phyloP scores from a whole-genome alignment of 352 stramenopile species.

The Paralagenidium karlingii region DNA sequence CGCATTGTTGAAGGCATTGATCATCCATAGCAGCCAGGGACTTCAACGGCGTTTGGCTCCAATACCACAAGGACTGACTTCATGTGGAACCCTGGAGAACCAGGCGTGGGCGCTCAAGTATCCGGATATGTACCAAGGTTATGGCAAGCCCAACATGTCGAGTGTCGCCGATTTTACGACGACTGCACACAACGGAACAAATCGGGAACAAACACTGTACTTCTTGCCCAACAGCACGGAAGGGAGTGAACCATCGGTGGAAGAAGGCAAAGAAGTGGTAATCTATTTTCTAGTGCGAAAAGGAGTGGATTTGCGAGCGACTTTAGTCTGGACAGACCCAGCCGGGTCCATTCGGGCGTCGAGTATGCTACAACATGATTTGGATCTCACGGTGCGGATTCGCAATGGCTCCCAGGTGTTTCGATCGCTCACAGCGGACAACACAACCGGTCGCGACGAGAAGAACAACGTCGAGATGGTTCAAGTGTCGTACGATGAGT shows the following conservation, averaged over 20 bases:
- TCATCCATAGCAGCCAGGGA: constrained; percentile 62
- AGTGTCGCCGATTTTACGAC: constrained; percentile 55
- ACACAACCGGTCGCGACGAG: constrained; percentile 32
- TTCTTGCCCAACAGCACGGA: constrained; percentile 64
- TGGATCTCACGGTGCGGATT: constrained; percentile 58
- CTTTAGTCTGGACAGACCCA: constrained; percentile 69
- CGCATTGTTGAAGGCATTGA: constrained; percentile 62
- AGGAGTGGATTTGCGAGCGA: constrained; percentile 51
- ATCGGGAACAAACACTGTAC: constrained; percentile 39
- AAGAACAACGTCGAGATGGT: constrained; percentile 84
- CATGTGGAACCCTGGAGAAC: constrained; percentile 22
- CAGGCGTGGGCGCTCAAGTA: constrained; percentile 26
- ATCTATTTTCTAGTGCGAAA: constrained; percentile 60
- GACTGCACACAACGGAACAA: too few species aligned
- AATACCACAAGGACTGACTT: constrained; percentile 12
- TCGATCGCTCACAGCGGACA: constrained; percentile 37
- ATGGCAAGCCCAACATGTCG: constrained; percentile 69
- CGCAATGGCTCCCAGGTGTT: constrained; percentile 35
- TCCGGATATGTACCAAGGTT: constrained; percentile 69
- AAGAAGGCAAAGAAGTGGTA: constrained; percentile 34
- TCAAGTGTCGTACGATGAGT: constrained; percentile 46
- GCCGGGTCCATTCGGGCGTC: constrained; percentile 45
- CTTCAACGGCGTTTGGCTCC: constrained; percentile 33
- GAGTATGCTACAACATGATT: constrained; percentile 59
- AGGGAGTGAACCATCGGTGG: constrained; percentile 39